A percentile compares a stretch with the other conserved stretches of the same genome.
Evolutionary conservation across 2,329 filamentous ascomycete genomes (phyloP).

Genomic region (Drechmeria coniospora): DNA sequence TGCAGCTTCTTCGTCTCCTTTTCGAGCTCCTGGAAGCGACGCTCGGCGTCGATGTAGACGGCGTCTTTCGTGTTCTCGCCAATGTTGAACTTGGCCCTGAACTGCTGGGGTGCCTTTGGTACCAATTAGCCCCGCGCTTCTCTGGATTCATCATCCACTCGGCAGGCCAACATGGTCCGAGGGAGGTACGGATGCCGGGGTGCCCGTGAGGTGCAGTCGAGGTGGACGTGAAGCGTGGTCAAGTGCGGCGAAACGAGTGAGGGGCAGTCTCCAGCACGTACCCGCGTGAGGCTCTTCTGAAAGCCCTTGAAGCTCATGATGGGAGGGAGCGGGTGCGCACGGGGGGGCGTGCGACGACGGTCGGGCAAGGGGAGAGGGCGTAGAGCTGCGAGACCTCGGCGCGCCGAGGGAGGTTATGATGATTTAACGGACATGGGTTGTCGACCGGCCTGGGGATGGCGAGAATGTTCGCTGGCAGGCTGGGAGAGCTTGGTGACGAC

Average conservation of each 20-base stretch:
- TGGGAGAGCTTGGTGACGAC: conserved; percentile 14
- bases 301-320: conserved; percentile 96
- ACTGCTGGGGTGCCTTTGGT: conserved; percentile 64
- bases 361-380: background rate
- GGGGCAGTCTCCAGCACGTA: conserved; percentile 29
- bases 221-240: too few relatives aligned
- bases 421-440: background rate
- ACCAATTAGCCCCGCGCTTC: too few relatives aligned
- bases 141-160: too few relatives aligned
- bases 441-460: background rate
- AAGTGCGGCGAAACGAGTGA: too few relatives aligned
- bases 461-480: background rate
- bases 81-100: conserved; percentile 87
- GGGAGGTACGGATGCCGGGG: too few relatives aligned
- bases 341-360: background rate
- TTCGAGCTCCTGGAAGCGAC: conserved; percentile 86
- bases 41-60: conserved; percentile 87
- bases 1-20: conserved; percentile 92
- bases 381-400: background rate
- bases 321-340: conserved; percentile 3
- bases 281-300: conserved; percentile 74
- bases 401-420: background rate
- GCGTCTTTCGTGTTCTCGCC: conserved; percentile 91
- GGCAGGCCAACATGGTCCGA: too few relatives aligned
- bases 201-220: too few relatives aligned